These are phyloP conservation scores for Myxozyma melibiosi DNA, from an alignment of 805 yeast species.

Conservation along the genomic window DNA sequence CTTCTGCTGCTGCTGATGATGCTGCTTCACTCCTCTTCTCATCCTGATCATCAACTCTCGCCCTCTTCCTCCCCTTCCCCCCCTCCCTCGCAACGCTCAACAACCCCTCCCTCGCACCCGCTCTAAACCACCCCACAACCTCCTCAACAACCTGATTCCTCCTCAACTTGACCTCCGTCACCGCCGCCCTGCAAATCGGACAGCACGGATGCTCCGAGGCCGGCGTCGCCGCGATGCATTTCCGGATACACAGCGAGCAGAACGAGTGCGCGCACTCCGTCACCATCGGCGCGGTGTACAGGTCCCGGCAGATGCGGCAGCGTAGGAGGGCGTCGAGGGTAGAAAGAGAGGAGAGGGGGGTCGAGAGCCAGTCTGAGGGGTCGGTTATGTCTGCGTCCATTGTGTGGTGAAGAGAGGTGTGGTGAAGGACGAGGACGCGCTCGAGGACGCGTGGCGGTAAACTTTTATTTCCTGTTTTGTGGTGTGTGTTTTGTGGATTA, in stretches of 20 bases:
- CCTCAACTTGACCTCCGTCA: conserved; percentile 67
- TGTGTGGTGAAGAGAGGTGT: not conserved
- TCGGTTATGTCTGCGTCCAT: conserved; percentile 47
- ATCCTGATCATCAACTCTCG: not conserved
- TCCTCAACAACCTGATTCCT: conserved; percentile 75
- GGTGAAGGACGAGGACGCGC: not conserved
- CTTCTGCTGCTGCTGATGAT: not conserved
- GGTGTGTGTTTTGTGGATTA: too few species aligned
- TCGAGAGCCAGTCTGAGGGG: conserved; percentile 67
- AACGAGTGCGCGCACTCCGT: conserved; percentile 88
- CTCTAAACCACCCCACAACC: conserved; percentile 57
- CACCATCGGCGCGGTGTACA: conserved; percentile 76
- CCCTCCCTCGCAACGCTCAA: conserved; percentile 7
- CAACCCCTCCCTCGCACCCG: conserved; percentile 21
- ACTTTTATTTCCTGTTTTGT: too few species aligned
- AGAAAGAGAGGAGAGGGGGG: conserved; percentile 57
- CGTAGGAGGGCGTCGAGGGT: conserved; percentile 71
- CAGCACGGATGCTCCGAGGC: conserved; percentile 54
- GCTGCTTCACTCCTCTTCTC: conserved; percentile 5
- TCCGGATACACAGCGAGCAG: conserved; percentile 83
- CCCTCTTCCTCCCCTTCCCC: not conserved
- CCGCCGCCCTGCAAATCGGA: conserved; percentile 74
- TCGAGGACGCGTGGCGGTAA: too few species aligned
- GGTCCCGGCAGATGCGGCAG: conserved; percentile 88
- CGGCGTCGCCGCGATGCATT: conserved; percentile 53